A percentile compares a stretch with the other conserved stretches of the same genome.
Conservation (phyloP, 1,284 basidiomycete species). For the Ustilago curta region DNA sequence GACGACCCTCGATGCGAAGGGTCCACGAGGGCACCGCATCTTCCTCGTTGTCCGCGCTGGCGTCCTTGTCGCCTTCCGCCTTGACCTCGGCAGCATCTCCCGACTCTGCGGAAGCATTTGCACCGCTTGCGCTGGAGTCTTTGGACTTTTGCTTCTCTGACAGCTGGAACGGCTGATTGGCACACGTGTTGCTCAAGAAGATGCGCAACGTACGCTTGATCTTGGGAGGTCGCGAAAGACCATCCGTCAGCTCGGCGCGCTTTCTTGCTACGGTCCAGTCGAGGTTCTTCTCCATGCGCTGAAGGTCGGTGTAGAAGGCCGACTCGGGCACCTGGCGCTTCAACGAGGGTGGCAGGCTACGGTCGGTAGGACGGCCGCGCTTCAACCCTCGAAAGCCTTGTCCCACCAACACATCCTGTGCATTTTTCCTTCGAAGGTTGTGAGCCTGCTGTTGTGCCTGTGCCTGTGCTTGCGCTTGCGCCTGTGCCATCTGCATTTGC, state of each 20-base stretch:
- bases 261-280: constrained; percentile 96
- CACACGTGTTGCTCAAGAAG: constrained; percentile 88
- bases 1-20: constrained; percentile 85
- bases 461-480: constrained; percentile 57
- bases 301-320: constrained; percentile 84
- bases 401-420: constrained; percentile 57
- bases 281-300: constrained; percentile 88
- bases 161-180: constrained; percentile 75
- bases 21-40: constrained; percentile 92
- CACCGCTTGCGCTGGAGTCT: constrained; percentile 14
- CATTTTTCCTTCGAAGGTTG: constrained; percentile 48
- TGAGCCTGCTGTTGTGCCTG: constrained; percentile 57
- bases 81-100: constrained; percentile 33
- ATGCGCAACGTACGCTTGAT: constrained; percentile 85
- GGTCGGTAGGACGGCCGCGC: constrained; percentile 83
- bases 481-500: constrained; percentile 38
- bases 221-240: constrained; percentile 69
- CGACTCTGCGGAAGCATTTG: constrained; percentile 13
- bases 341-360: constrained; percentile 80
- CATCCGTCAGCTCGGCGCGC: constrained; percentile 77
- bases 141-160: constrained; percentile 59
- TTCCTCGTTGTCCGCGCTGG: constrained; percentile 69
- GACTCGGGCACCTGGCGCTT: constrained; percentile 72
- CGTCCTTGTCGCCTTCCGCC: constrained; percentile 28
- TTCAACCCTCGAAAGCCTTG: constrained; percentile 71